Conservation (phyloP, 176 grass and related monocot genomes). For the Eremochloa ophiuroides region DNA sequence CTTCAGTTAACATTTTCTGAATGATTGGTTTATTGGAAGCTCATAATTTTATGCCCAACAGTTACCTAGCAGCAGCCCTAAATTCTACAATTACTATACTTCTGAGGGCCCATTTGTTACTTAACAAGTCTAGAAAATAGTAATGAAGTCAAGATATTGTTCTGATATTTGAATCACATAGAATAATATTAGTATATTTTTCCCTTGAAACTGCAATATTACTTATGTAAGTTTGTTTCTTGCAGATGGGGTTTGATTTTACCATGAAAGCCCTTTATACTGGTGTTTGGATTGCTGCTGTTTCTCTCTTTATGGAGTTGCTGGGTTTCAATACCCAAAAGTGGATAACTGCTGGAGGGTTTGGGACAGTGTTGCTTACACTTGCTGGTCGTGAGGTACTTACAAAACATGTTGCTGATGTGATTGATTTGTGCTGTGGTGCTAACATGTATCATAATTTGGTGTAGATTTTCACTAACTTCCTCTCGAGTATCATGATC, state of each 20-base stretch:
- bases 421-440: neutral
- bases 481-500: constrained; percentile 97
- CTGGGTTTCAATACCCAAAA: constrained; percentile 96
- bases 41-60: too few relatives aligned
- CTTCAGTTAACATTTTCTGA: neutral
- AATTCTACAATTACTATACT: constrained; percentile 1
- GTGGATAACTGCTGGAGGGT: constrained; percentile 95
- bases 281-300: constrained; percentile 85
- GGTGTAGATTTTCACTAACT: constrained; percentile 92
- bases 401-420: constrained; percentile 1
- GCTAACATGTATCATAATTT: constrained; percentile 16
- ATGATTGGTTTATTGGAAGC: neutral
- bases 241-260: constrained; percentile 96
- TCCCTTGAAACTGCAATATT: neutral
- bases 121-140: neutral
- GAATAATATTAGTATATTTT: neutral
- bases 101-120: neutral
- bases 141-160: neutral
- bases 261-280: constrained; percentile 80
- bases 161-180: neutral
- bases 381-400: constrained; percentile 98
- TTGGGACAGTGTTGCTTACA: constrained; percentile 93
- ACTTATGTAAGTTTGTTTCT: constrained; percentile 40
- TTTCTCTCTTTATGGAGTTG: constrained; percentile 96
- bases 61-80: neutral